Evolutionary conservation across 2,329 filamentous ascomycete species (phyloP), one percentile per base, ranked within the genome.

Genomic region (Stemphylium vesicarium): DNA sequence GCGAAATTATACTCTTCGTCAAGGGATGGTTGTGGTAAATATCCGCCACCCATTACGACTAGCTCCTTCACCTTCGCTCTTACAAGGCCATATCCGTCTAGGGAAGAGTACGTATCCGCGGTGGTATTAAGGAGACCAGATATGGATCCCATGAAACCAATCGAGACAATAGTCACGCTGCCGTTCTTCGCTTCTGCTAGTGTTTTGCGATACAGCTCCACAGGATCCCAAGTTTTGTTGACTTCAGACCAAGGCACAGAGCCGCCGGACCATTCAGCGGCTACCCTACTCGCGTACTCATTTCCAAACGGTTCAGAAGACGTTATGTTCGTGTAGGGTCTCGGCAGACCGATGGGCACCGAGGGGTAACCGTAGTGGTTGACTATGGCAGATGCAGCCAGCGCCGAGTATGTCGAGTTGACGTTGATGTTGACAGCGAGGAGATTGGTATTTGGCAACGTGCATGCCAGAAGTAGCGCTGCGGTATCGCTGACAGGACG

Each of bases 1-100:
- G 67, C 79, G 57, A 84, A 84, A 63, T 85, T 84, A 65, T 73
- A 84, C 49, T 81, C 78, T 49, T 72, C 66, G 8, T 81, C 81
- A 0, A 53, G 10, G 13, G 50, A 36, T 7, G 20, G 37, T 12
- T 41, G 36, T 13, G 73, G 74, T 0, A 81, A 80, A 50, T 82
- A 84, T 6, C 53, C 66, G 11, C 82, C 82, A 20, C 82, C 82
- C 81, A 84, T 84, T 5, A 84, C 62, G 2, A 84, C 79, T 1
- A 84, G 71, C 63, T 84, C 77, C 1, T 66, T 63, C 2, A 84
- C 80, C 59, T 84, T 84, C 9, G 57, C 49, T 1, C 69, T 56
- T 18, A 84, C 57, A 2, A 84, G 76, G 8, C 74, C 74, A 1
- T 62, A 66, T 0, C 82, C 81, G 8, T 65, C 56, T 10, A 82